Evolutionary conservation across 768 basidiomycete species (phyloP).

Genomic region (Panus rudis): DNA sequence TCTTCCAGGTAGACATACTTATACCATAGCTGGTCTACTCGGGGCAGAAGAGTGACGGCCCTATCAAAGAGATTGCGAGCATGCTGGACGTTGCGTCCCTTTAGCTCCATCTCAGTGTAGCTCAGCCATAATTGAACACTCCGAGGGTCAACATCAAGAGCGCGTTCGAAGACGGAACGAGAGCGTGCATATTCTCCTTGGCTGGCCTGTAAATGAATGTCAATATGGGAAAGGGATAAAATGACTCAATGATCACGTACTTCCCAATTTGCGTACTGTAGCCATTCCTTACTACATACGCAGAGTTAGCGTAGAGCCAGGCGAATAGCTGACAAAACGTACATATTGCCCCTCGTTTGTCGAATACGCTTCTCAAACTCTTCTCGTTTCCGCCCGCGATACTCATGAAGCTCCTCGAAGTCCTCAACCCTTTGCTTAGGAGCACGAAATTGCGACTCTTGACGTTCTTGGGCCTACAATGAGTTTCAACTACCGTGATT

Average conservation of each 20-base stretch:
- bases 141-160: constrained; percentile 89
- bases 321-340: constrained; percentile 19
- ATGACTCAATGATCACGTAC: constrained; percentile 27
- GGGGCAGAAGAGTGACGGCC: constrained; percentile 91
- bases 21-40: constrained; percentile 98
- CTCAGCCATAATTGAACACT: constrained; percentile 89
- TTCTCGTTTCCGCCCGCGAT: constrained; percentile 84
- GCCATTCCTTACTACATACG: constrained; percentile 67
- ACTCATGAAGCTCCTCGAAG: constrained; percentile 86
- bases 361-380: constrained; percentile 90
- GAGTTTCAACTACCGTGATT: too few relatives aligned
- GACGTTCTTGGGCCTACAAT: constrained; percentile 89
- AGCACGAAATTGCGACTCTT: constrained; percentile 86
- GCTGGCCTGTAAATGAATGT: constrained; percentile 51
- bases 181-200: constrained; percentile 96
- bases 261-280: constrained; percentile 85
- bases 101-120: constrained; percentile 97
- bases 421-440: constrained; percentile 96
- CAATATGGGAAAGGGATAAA: background rate
- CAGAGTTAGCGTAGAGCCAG: background rate
- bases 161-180: constrained; percentile 93
- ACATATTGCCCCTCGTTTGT: constrained; percentile 78
- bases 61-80: constrained; percentile 96
- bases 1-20: constrained; percentile 99
- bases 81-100: constrained; percentile 95